A percentile compares a stretch with the other conserved stretches of the same genome.
Evolutionary conservation across 768 basidiomycete genomes (phyloP).

Genomic region (Agrocybe pediades): DNA sequence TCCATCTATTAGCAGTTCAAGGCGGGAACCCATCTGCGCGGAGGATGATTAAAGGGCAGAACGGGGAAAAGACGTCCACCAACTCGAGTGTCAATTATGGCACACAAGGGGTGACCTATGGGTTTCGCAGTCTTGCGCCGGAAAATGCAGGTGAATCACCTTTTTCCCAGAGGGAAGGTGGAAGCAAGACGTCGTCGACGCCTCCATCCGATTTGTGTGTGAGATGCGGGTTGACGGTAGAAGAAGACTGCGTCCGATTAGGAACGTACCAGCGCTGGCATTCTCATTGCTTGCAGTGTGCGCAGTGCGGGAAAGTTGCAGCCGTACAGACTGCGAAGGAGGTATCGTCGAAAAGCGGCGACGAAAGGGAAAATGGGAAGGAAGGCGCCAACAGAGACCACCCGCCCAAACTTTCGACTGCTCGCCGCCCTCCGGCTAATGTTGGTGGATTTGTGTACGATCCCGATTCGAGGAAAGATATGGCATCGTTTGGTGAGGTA

Average conservation of each 20-base stretch:
- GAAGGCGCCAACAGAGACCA: constrained; percentile 34
- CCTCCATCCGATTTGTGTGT: constrained; percentile 92
- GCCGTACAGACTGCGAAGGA: constrained; percentile 63
- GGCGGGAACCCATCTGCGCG: constrained; percentile 79
- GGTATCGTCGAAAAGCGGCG: constrained; percentile 50
- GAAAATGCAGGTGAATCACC: constrained; percentile 90
- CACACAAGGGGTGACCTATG: constrained; percentile 88
- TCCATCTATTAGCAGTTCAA: constrained; percentile 88
- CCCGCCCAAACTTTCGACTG: constrained; percentile 60
- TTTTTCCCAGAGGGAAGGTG: constrained; percentile 55
- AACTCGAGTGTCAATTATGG: constrained; percentile 58
- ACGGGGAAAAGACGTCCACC: constrained; percentile 57
- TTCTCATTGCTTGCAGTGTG: constrained; percentile 88
- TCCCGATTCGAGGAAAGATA: constrained; percentile 66
- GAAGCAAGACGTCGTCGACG: constrained; percentile 59
- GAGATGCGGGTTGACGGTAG: constrained; percentile 86
- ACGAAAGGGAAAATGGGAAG: constrained; percentile 44
- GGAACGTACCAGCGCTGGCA: constrained; percentile 99
- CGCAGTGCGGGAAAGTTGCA: constrained; percentile 75
- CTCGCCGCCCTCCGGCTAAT: constrained; percentile 78
- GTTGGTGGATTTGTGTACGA: constrained; percentile 81
- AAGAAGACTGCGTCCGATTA: constrained; percentile 94
- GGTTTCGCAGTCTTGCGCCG: constrained; percentile 89
- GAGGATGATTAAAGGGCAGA: constrained; percentile 73
- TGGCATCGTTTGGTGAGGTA: constrained; percentile 69